phyloP scores from a whole-genome alignment of 202 grass and related monocot genomes.

The Miscanthus sacchariflorus region DNA sequence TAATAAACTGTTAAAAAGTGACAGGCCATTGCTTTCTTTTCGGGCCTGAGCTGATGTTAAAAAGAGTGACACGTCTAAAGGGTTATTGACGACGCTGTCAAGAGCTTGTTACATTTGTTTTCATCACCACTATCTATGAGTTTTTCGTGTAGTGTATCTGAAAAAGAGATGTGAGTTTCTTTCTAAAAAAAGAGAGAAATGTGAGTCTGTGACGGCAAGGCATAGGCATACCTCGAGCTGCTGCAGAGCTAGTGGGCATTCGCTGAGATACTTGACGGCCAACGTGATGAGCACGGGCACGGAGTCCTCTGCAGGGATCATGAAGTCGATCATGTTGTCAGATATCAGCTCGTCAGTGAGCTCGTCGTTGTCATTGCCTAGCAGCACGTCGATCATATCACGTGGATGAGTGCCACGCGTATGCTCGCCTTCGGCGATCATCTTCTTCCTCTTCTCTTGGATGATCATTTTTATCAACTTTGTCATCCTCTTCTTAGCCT shows the following conservation, averaged over 20 bases:
- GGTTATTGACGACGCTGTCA: too few relatives aligned
- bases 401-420: neutral
- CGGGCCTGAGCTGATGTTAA: too few relatives aligned
- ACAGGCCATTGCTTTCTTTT: too few relatives aligned
- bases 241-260: conserved; percentile 72
- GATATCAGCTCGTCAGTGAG: conserved; percentile 92
- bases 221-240: conserved; percentile 66
- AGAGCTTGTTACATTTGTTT: too few relatives aligned
- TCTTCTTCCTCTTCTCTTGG: conserved; percentile 73
- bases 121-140: too few relatives aligned
- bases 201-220: neutral
- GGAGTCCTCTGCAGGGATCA: conserved; percentile 98
- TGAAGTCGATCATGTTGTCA: conserved; percentile 98
- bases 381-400: conserved; percentile 77
- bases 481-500: conserved; percentile 96
- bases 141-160: neutral
- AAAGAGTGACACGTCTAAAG: too few relatives aligned
- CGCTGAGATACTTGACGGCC: conserved; percentile 89
- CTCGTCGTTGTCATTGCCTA: conserved; percentile 59
- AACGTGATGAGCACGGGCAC: conserved; percentile 90
- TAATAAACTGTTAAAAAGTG: too few relatives aligned
- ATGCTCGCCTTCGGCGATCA: neutral
- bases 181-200: neutral
- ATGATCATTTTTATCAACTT: conserved; percentile 81
- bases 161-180: neutral